Conservation (phyloP, 2,329 filamentous ascomycete species). For the Chrysoporthe deuterocubensis region DNA sequence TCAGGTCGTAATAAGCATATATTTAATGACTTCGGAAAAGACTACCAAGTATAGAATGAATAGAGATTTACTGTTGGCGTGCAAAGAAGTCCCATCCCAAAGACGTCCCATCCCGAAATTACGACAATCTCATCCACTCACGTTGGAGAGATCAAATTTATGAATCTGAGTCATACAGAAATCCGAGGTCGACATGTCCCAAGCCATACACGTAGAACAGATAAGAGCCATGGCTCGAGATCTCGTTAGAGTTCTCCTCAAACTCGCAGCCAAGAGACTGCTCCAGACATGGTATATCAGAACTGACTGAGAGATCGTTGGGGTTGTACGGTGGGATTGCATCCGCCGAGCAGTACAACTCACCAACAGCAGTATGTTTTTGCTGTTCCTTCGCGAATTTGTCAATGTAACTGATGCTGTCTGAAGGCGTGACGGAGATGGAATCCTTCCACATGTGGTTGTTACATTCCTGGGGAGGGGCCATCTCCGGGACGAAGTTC, state of each 20-base stretch:
- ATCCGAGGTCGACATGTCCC: neutral
- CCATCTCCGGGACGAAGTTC: neutral
- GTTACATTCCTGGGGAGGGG: too few relatives aligned
- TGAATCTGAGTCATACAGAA: slow-evolving; percentile 6
- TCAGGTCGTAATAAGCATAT: too few relatives aligned
- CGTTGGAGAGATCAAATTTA: too few relatives aligned
- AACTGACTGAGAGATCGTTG: neutral
- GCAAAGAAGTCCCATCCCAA: too few relatives aligned
- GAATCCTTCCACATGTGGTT: neutral
- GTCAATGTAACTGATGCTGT: neutral
- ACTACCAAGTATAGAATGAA: too few relatives aligned
- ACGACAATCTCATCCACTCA: too few relatives aligned
- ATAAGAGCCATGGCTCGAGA: neutral
- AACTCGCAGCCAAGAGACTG: neutral
- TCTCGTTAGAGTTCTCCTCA: neutral
- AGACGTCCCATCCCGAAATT: too few relatives aligned
- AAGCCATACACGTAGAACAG: neutral
- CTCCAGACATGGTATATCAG: neutral
- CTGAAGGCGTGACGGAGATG: neutral
- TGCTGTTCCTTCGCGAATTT: neutral
- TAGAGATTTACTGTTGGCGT: too few relatives aligned
- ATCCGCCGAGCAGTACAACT: neutral
- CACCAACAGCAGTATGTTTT: neutral
- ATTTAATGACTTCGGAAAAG: too few relatives aligned
- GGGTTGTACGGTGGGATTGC: too few relatives aligned